Base-by-base conservation (phyloP, 495 filamentous ascomycete genomes). In the Pyrenula aspistea region DNA sequence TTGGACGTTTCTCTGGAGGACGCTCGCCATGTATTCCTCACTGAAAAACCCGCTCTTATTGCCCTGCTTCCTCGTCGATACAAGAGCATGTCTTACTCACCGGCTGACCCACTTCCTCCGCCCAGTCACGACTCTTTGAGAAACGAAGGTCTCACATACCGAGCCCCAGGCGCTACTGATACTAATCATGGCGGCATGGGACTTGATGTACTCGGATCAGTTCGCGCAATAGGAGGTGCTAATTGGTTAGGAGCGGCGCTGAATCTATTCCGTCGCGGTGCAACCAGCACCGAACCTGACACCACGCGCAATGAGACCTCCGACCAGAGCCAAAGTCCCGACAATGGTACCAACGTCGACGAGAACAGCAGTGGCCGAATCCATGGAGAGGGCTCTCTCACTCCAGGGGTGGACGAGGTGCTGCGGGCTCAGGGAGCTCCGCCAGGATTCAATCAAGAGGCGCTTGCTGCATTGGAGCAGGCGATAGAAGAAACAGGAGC, bases 1-100 rank as follows among this genome's bases (percentile, higher is more conserved):
- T 67, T 68, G 2, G 68, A 75, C 24, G 83, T 88, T 49, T 79
- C 82, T 0, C 64, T 81, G 2, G 77, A 84, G 53, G 79, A 90
- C 55, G 89, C 89, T 1, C 79, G 93, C 24, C 88, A 92, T 66
- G 78, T 92, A 21, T 79, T 91, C 52, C 73, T 96, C 2, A 83
- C 88, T 1, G 87, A 91, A 60, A 80, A 78, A 0, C 86, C 83
- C 0, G 63, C 72, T 1, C 69, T 91, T n/a, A 83, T 88, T 60
- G 65, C 72, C 10, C 64, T 82, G 21, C 65, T 86, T 8, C 84
- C 86, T 2, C 74, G 74, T 2, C 56, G 65, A 61, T 81, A 63
- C 67, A 87, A 55, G 59, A 74, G 53, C 51, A 67, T 69, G 47
- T 72, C 77, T 10, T 82, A 80, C 21, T 82, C 80, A 31, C 78